phyloP scores from a whole-genome alignment of 176 grass and related monocot genomes.

The Oryza brachyantha region DNA sequence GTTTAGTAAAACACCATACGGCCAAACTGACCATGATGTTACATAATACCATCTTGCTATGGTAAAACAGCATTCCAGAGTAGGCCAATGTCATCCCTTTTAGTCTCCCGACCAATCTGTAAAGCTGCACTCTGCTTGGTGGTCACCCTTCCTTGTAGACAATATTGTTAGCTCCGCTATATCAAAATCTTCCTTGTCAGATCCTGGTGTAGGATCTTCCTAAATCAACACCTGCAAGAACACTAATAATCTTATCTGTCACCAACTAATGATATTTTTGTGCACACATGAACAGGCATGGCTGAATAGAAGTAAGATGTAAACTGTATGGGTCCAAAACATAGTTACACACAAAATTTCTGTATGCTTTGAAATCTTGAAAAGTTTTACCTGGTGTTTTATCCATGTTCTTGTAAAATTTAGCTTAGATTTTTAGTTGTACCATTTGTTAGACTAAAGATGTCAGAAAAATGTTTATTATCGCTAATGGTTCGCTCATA shows the following conservation, averaged over 20 bases:
- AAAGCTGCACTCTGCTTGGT: too few relatives aligned
- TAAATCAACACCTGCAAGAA: neutral
- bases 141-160: neutral
- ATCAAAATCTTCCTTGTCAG: neutral
- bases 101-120: neutral
- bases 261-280: neutral
- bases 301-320: neutral
- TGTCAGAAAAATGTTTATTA: neutral
- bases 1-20: neutral
- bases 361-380: neutral
- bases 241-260: neutral
- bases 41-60: neutral
- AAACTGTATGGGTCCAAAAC: neutral
- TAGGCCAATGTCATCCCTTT: neutral
- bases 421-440: neutral
- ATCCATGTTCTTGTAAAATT: neutral
- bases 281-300: neutral
- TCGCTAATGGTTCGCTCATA: neutral
- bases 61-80: neutral
- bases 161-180: neutral
- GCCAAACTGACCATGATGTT: neutral
- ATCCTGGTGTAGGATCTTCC: neutral
- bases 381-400: neutral
- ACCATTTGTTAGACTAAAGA: neutral
- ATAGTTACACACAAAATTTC: neutral